Conservation (phyloP, 1,284 basidiomycete species). For the Tetrapyrgos nigripes region DNA sequence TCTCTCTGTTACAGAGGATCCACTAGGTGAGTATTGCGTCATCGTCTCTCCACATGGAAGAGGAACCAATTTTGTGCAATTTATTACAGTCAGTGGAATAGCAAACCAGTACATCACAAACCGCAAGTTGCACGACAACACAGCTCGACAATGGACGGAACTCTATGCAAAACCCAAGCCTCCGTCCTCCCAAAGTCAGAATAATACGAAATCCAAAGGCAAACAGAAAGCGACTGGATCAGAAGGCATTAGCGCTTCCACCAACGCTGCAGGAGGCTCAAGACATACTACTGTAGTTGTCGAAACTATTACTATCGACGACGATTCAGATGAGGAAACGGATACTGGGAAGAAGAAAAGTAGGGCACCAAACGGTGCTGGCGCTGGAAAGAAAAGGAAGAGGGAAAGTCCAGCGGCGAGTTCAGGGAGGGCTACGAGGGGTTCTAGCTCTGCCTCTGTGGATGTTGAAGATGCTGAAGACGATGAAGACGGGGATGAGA, state of each 20-base stretch:
- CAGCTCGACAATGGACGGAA: conserved; percentile 68
- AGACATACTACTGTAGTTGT: not conserved
- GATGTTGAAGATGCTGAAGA: conserved; percentile 37
- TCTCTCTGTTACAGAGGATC: conserved; percentile 58
- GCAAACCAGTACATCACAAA: conserved; percentile 73
- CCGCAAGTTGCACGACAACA: conserved; percentile 67
- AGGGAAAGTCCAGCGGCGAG: not conserved
- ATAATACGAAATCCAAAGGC: conserved; percentile 31
- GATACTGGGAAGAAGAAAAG: conserved; percentile 39
- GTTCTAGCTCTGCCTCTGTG: not conserved
- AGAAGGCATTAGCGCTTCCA: conserved; percentile 10
- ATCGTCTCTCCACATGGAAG: not conserved
- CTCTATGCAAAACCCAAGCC: conserved; percentile 61
- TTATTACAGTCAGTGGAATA: conserved; percentile 68
- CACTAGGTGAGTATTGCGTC: conserved; percentile 55
- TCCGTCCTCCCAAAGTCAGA: conserved; percentile 24
- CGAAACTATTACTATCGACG: conserved; percentile 7
- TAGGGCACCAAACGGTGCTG: too few relatives aligned
- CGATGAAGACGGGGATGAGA: not conserved
- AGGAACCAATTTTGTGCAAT: not conserved
- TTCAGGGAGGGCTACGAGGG: not conserved
- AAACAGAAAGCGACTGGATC: conserved; percentile 35
- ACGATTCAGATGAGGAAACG: conserved; percentile 28
- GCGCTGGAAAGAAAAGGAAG: not conserved
- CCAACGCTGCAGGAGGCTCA: conserved; percentile 19